A percentile compares a stretch with the other conserved stretches of the same genome.
These are phyloP conservation scores for Staphylotrichum longicolle DNA, from an alignment of 495 filamentous ascomycete species.

Conservation along the genomic window DNA sequence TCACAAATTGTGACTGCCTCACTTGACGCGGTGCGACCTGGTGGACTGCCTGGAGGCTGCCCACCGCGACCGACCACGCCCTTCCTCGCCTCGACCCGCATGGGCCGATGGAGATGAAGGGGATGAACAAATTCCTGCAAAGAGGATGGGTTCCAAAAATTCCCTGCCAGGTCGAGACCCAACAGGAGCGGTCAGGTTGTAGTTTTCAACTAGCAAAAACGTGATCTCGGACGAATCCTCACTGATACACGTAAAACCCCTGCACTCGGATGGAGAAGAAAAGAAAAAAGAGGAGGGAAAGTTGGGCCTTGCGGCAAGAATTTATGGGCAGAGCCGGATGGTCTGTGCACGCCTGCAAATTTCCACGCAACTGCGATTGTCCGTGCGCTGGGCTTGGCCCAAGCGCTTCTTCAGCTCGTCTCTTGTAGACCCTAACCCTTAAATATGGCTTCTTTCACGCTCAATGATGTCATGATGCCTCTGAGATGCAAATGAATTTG, in stretches of 20 bases:
- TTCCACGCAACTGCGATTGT: neutral
- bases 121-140: constrained; percentile 16
- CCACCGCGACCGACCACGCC: neutral
- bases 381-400: constrained; percentile 1
- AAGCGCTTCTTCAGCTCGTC: neutral
- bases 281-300: constrained; percentile 21
- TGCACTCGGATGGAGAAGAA: constrained; percentile 40
- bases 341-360: constrained; percentile 29
- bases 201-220: constrained; percentile 62
- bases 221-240: constrained; percentile 56
- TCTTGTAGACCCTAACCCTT: constrained; percentile 4
- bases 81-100: constrained; percentile 30
- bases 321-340: constrained; percentile 17
- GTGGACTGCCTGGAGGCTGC: too few species aligned
- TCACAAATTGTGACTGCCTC: too few species aligned
- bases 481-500: neutral
- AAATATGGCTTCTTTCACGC: neutral
- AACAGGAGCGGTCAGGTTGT: constrained; percentile 49
- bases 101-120: constrained; percentile 28
- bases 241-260: constrained; percentile 52
- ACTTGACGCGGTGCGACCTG: neutral
- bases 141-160: constrained; percentile 38
- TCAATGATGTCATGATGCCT: neutral
- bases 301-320: neutral
- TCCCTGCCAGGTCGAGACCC: constrained; percentile 31